phyloP scores from a whole-genome alignment of 1,284 basidiomycete genomes.

The Pterula multifida region DNA sequence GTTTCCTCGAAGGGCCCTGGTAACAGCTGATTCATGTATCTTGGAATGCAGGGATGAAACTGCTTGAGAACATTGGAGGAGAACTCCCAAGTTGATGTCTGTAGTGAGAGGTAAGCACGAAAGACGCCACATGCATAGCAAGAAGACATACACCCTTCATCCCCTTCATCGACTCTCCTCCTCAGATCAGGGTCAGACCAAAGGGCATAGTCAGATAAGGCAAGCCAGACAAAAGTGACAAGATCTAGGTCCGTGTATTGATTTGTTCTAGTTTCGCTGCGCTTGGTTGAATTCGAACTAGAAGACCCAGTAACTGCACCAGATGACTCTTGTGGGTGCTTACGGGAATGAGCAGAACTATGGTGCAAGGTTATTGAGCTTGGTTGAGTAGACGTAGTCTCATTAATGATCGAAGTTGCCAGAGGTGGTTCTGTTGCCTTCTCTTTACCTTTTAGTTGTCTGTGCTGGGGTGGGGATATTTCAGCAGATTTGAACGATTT shows the following conservation, averaged over 20 bases:
- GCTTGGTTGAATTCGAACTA: too few relatives aligned
- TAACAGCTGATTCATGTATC: constrained; percentile 33
- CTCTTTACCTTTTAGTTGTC: neutral
- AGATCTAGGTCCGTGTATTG: constrained; percentile 29
- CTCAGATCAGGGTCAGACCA: constrained; percentile 46
- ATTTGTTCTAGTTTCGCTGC: constrained; percentile 13
- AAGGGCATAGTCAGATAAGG: constrained; percentile 53
- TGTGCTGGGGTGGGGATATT: too few relatives aligned
- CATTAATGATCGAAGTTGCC: neutral
- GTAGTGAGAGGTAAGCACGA: constrained; percentile 13
- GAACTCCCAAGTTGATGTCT: constrained; percentile 48
- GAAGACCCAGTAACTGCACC: too few relatives aligned
- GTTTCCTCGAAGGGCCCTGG: constrained; percentile 40
- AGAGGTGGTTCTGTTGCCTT: neutral
- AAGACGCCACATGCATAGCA: constrained; percentile 7
- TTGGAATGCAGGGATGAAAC: constrained; percentile 13
- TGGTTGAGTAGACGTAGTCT: neutral
- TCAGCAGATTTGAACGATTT: too few relatives aligned
- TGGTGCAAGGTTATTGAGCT: neutral
- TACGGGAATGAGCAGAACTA: neutral
- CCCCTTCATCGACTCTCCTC: constrained; percentile 29
- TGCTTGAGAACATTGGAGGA: constrained; percentile 29
- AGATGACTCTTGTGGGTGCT: too few relatives aligned
- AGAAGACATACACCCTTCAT: constrained; percentile 37
- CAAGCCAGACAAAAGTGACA: constrained; percentile 34